A percentile compares a stretch with the other conserved stretches of the same genome.
Evolutionary conservation across 2,329 filamentous ascomycete species (phyloP).

Genomic region (Phialemonium atrogriseum): DNA sequence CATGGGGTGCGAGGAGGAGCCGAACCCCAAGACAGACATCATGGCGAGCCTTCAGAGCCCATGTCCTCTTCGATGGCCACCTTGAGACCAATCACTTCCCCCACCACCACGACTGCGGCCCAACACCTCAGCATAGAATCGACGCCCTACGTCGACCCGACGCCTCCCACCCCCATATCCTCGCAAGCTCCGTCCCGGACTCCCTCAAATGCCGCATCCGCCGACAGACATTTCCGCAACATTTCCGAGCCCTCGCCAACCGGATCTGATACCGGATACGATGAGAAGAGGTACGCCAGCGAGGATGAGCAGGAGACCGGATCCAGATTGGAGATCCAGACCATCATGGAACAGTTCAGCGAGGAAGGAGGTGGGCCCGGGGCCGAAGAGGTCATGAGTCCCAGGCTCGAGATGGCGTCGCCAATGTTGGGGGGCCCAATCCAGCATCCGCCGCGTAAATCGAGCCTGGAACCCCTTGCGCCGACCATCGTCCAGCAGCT

Average conservation of each 20-base stretch:
- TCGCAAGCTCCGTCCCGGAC: conserved; percentile 52
- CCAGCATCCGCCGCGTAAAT: conserved; percentile 73
- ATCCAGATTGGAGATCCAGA: conserved; percentile 83
- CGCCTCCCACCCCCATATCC: conserved; percentile 45
- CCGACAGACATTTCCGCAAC: conserved; percentile 28
- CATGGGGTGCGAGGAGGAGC: neutral
- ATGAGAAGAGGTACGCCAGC: conserved; percentile 47
- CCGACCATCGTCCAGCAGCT: conserved; percentile 39
- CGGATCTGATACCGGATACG: conserved; percentile 45
- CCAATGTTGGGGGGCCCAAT: conserved; percentile 60
- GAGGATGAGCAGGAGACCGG: conserved; percentile 60
- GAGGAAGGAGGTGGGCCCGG: conserved; percentile 63
- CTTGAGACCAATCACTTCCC: conserved; percentile 34
- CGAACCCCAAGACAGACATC: conserved; percentile 1
- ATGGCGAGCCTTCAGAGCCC: conserved; percentile 16
- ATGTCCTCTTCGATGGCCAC: conserved; percentile 41
- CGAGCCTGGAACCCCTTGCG: conserved; percentile 70
- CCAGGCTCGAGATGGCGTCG: conserved; percentile 72
- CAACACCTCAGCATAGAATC: conserved; percentile 41
- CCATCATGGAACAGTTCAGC: conserved; percentile 94
- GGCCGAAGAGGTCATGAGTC: conserved; percentile 85
- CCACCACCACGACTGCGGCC: conserved; percentile 24
- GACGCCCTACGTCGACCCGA: conserved; percentile 45
- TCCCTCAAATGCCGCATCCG: conserved; percentile 44
- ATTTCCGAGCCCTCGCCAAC: conserved; percentile 42